phyloP scores from a whole-genome alignment of 495 filamentous ascomycete species.

The Penicillium roqueforti region DNA sequence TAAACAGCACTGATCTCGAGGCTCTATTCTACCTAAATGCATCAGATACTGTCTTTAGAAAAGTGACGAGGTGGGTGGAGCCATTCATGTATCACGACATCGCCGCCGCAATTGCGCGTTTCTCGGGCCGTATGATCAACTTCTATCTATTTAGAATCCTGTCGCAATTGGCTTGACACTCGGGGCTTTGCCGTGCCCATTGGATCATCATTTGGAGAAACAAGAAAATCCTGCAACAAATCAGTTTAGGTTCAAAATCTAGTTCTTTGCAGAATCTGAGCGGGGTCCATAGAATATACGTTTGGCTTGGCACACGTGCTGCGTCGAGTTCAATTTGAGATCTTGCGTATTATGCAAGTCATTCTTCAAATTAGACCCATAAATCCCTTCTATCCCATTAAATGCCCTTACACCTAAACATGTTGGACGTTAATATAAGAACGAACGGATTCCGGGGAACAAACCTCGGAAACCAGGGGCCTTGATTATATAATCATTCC shows the following conservation, averaged over 20 bases:
- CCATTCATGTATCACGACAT: slow-evolving; percentile 9
- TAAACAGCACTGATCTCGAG: background rate
- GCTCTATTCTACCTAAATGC: background rate
- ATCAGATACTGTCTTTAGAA: background rate
- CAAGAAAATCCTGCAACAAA: background rate
- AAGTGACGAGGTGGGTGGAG: background rate
- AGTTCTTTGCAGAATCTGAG: background rate
- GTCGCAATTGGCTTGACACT: background rate
- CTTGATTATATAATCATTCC: too few species aligned
- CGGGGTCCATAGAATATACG: background rate
- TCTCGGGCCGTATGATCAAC: background rate
- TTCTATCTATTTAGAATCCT: background rate
- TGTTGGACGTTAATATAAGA: too few species aligned
- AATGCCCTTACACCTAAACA: too few species aligned
- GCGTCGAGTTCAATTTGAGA: too few species aligned
- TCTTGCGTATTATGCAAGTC: too few species aligned
- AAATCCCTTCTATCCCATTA: too few species aligned
- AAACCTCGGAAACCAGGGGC: too few species aligned
- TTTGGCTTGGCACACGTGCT: background rate
- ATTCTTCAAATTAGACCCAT: too few species aligned
- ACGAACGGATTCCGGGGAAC: too few species aligned
- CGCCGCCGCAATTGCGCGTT: slow-evolving; percentile 10
- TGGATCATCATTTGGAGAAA: too few species aligned
- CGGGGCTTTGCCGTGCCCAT: background rate
- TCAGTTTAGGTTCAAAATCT: background rate